phyloP scores from a whole-genome alignment of 1,284 basidiomycete genomes.

The Jaminaea rosea region DNA sequence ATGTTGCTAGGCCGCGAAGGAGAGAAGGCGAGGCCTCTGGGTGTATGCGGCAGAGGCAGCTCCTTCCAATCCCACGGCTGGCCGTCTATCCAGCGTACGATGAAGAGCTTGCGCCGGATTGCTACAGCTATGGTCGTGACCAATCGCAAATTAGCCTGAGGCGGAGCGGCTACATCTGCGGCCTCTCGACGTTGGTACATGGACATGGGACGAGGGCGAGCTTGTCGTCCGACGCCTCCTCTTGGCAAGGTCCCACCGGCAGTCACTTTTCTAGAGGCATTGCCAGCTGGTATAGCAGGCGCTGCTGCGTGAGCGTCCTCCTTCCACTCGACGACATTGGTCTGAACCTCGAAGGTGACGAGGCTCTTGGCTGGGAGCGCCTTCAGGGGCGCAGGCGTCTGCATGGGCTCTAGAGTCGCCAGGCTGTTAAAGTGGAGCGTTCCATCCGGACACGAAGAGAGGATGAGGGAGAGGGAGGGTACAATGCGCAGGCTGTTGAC shows the following conservation, averaged over 20 bases:
- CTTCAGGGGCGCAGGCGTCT: background rate
- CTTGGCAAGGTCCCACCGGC: background rate
- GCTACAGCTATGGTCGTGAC: slow-evolving; percentile 75
- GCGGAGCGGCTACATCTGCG: background rate
- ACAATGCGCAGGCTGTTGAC: background rate
- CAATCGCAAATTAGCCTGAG: slow-evolving; percentile 27
- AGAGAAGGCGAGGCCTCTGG: slow-evolving; percentile 64
- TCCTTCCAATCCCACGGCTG: slow-evolving; percentile 72
- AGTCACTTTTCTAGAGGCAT: background rate
- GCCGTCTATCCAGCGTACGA: slow-evolving; percentile 75
- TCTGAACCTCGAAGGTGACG: slow-evolving; percentile 67
- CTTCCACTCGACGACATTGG: slow-evolving; percentile 50
- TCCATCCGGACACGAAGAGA: background rate
- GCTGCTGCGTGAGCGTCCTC: background rate
- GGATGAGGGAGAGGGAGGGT: slow-evolving; percentile 1
- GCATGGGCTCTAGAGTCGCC: background rate
- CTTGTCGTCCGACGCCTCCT: background rate
- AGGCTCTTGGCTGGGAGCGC: slow-evolving; percentile 58
- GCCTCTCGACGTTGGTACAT: slow-evolving; percentile 6
- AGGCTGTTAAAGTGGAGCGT: background rate
- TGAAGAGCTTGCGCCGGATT: slow-evolving; percentile 70
- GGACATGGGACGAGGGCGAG: slow-evolving; percentile 6
- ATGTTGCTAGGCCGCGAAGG: slow-evolving; percentile 49
- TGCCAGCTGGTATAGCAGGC: no score
- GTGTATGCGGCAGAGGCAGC: slow-evolving; percentile 70